Base-by-base conservation (phyloP, 23 red algal species). In the Gracilariopsis chorda region DNA sequence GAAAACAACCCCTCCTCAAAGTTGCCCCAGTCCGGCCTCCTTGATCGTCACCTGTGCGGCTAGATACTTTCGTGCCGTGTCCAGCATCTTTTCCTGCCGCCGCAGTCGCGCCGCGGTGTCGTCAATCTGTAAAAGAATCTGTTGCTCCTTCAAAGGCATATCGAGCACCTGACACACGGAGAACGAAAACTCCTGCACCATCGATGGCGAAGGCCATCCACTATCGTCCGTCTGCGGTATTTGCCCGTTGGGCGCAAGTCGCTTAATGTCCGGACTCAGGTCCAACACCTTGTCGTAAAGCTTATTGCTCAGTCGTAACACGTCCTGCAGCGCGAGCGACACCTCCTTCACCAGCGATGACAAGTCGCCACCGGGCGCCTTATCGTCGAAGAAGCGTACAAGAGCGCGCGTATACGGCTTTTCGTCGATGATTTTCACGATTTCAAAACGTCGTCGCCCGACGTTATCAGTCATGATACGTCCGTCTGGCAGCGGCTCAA, bases 11-110 rank as follows among this genome's bases (percentile, higher is more conserved):
- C 14, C 27, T 70, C 13, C 17, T 70, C 17, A 33, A 70, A 83
- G 42, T 17, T 4, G 20, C 5, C 48, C 30, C n/a, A 88, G 37
- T 1, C 84, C 84, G 28, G 88, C 88, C n/a, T 92, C 88, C 78
- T 98, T 98, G 72, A 98, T 95, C 27, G 93, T 88, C 21, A 93
- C 67, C 73, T 98, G 96, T 24, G 96, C 96, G 21, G 92, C 96
- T 34, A 98, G 84, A 68, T 95, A 95, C 60, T 90, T 88, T 37
- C 87, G 74, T 0, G 96, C 96, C 9, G 64, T 77, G 29, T 95
- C 87, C 51, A 98, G 75, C 73, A 95, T 56, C 41, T 72, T 39
- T 12, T 48, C 36, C 76, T 95, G 92, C 51, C 90, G 53, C 17
- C 49, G 70, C 37, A 98, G 78, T 30, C 96, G 88, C 2, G 21